Percentiles rank a stretch among this genome's conserved stretches.
Conservation (phyloP, 768 basidiomycete species). For the Xerocomellus amylosporus region DNA sequence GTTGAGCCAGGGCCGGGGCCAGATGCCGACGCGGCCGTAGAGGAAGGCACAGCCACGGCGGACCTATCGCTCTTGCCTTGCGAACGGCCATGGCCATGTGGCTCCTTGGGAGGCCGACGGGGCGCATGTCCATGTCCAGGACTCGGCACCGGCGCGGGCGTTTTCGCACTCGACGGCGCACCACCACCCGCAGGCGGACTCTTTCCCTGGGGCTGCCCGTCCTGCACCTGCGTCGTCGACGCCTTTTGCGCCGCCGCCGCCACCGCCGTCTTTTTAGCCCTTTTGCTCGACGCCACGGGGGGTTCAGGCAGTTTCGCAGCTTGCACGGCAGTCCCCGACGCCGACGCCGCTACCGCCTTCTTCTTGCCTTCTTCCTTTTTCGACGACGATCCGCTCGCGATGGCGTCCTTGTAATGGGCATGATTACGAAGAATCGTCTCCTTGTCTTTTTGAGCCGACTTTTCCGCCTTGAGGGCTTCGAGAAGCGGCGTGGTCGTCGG, state of each 20-base stretch:
- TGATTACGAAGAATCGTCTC: conserved; percentile 70
- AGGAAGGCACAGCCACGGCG: background rate
- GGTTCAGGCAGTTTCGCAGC: conserved; percentile 33
- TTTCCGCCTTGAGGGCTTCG: conserved; percentile 86
- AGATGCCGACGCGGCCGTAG: background rate
- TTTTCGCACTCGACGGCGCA: conserved; percentile 15
- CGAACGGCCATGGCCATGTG: conserved; percentile 15
- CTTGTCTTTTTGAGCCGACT: conserved; percentile 63
- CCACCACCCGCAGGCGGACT: conserved; percentile 1
- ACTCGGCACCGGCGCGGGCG: conserved; percentile 2
- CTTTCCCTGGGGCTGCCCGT: conserved; percentile 5
- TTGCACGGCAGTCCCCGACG: background rate
- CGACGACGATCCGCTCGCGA: conserved; percentile 26
- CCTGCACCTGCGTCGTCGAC: no score
- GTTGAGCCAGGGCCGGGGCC: background rate
- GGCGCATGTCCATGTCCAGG: background rate
- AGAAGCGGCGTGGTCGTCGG: conserved; percentile 90
- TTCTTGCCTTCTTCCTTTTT: conserved; percentile 43
- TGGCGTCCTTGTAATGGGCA: conserved; percentile 62
- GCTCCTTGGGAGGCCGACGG: conserved; percentile 20
- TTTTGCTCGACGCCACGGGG: conserved; percentile 34
- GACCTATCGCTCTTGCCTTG: conserved; percentile 10
- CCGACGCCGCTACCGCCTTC: conserved; percentile 20
- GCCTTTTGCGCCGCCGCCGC: conserved; percentile 24
- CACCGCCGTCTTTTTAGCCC: conserved; percentile 31